Base-by-base conservation (phyloP, 768 basidiomycete genomes). In the Psilocybe cyanescens region DNA sequence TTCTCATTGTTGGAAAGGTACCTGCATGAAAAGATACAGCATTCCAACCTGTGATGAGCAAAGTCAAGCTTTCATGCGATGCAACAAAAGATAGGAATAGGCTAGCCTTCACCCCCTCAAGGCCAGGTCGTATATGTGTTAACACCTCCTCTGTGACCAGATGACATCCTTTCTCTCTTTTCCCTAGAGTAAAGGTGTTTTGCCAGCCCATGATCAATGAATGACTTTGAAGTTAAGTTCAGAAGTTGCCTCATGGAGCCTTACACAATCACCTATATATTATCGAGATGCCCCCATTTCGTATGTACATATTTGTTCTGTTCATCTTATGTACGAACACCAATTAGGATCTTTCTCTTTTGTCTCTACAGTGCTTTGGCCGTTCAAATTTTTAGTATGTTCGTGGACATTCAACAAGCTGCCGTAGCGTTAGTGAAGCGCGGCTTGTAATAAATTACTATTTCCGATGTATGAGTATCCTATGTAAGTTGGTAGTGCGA, bases 1-100 rank as follows among this genome's bases (percentile, higher is more conserved):
- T 19, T 28, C 19, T 31, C 28, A 24, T 28, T n/a, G 37, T 16
- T 29, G 17, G 55, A 52, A 39, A 45, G 16, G 58, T 64, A 76
- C 86, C 65, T 72, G 89, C 91, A 97, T 92, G 77, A 94, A 94
- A 37, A 97, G 84, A 73, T 90, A 93, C 54, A 96, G 75, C 83
- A 97, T 92, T 35, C 95, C 95, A 65, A 89, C 83, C 89, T 95
- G 64, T 24, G 11, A 28, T 24, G 28, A 37, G 14, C 33, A 57
- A 30, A 39, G 28, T 19, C 49, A 49, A 47, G 39, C 47, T 33
- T 11, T 8, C 39, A 50, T 5, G 14, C 45, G 48, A n/a, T 29
- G 39, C 48, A 33, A 24, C 17, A 41, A 57, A 48, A 28, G 24
- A 39, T 58, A 45, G 8, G 29, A 49, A 39, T 47, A 54, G 24